Conservation (phyloP, 495 filamentous ascomycete species). For the Podospora anserina region DNA sequence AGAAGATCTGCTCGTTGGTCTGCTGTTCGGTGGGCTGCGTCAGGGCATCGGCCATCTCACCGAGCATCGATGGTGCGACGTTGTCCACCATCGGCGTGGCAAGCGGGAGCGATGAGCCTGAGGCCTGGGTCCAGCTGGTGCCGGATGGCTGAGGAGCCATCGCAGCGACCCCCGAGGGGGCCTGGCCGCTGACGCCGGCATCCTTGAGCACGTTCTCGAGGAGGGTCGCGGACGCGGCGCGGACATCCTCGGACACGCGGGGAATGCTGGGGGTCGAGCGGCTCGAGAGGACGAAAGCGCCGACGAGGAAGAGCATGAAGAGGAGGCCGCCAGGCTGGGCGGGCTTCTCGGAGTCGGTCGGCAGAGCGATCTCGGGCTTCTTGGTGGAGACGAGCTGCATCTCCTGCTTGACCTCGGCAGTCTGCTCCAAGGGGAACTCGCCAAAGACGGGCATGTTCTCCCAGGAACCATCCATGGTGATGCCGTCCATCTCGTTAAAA, state of each 20-base stretch:
- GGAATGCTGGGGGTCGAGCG: conserved; percentile 66
- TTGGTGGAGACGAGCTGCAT: conserved; percentile 53
- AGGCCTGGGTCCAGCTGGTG: conserved; percentile 44
- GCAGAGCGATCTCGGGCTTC: conserved; percentile 52
- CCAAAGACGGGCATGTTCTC: conserved; percentile 75
- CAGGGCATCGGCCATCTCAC: conserved; percentile 69
- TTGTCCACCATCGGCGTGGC: conserved; percentile 51
- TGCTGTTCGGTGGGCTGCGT: conserved; percentile 78
- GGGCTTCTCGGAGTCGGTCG: conserved; percentile 58
- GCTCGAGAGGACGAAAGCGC: conserved; percentile 94
- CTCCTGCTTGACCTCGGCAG: conserved; percentile 54
- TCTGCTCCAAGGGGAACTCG: conserved; percentile 51
- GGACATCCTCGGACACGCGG: conserved; percentile 87
- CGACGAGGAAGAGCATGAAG: conserved; percentile 89
- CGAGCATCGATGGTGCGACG: conserved; percentile 62
- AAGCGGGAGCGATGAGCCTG: conserved; percentile 48
- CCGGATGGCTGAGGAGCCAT: conserved; percentile 52
- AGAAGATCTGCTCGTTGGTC: conserved; percentile 84
- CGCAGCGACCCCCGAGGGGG: conserved; percentile 44
- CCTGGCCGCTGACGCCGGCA: conserved; percentile 57
- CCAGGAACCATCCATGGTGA: conserved; percentile 78
- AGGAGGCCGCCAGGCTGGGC: conserved; percentile 62
- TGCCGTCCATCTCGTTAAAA: conserved; percentile 75
- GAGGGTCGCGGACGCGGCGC: conserved; percentile 84
- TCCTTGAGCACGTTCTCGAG: conserved; percentile 85